These are phyloP conservation scores for Cytospora chrysosperma DNA, from an alignment of 2,329 filamentous ascomycete species.

Conservation along the genomic window DNA sequence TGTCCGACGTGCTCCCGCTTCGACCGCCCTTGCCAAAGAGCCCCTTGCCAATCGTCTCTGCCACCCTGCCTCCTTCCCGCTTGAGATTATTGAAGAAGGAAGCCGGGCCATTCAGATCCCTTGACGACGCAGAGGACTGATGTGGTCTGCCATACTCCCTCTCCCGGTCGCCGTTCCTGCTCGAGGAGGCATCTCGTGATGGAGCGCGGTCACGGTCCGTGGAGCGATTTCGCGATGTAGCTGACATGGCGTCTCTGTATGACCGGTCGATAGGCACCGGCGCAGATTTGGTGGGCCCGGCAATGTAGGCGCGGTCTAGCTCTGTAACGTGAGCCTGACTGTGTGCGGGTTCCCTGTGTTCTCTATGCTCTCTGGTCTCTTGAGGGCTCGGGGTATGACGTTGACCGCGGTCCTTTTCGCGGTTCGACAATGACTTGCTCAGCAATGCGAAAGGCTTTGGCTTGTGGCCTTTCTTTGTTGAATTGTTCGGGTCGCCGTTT, in stretches of 20 bases:
- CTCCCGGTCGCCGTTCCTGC: conserved; percentile 46
- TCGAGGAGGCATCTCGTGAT: conserved; percentile 42
- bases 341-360: conserved; percentile 26
- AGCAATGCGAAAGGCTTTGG: conserved; percentile 56
- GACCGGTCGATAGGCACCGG: conserved; percentile 65
- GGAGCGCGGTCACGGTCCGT: conserved; percentile 59
- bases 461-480: conserved; percentile 46
- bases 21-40: conserved; percentile 77
- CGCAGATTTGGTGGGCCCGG: conserved; percentile 57
- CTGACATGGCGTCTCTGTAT: conserved; percentile 66
- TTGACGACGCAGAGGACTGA: conserved; percentile 48
- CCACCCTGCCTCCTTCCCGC: conserved; percentile 69
- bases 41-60: conserved; percentile 78
- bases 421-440: conserved; percentile 51
- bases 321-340: conserved; percentile 27
- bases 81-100: conserved; percentile 72
- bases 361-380: conserved; percentile 29
- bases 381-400: conserved; percentile 34
- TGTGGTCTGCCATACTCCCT: conserved; percentile 48
- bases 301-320: conserved; percentile 38
- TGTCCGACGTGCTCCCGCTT: conserved; percentile 69
- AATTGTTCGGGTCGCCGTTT: conserved; percentile 42
- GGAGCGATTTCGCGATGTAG: conserved; percentile 67
- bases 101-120: conserved; percentile 58
- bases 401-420: conserved; percentile 46